Evolutionary conservation across 106 monocot species (phyloP).

Genomic region (Dioscorea alata): DNA sequence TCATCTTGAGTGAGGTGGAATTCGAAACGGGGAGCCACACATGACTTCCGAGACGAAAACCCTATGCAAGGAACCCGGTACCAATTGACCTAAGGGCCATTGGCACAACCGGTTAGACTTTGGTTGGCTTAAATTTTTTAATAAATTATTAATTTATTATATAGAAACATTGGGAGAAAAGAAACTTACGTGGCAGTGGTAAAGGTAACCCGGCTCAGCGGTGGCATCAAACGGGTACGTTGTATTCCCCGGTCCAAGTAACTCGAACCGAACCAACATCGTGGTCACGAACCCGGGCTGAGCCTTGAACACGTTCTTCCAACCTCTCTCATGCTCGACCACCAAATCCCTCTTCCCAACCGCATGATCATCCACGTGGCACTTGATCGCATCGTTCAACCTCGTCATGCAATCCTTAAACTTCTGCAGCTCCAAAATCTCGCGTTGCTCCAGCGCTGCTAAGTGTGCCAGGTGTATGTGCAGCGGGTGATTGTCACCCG

Average conservation of each 20-base stretch:
- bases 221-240: conserved; percentile 62
- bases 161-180: not conserved
- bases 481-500: conserved; percentile 88
- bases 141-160: too few relatives aligned
- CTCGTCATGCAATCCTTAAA: conserved; percentile 66
- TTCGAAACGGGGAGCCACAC: too few relatives aligned
- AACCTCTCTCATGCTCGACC: conserved; percentile 53
- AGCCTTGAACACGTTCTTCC: conserved; percentile 97
- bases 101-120: too few relatives aligned
- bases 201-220: conserved; percentile 80
- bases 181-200: conserved; percentile 76
- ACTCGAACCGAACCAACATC: conserved; percentile 59
- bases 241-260: conserved; percentile 14
- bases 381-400: conserved; percentile 42
- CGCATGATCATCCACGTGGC: conserved; percentile 34
- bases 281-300: conserved; percentile 50
- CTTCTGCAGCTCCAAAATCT: conserved; percentile 30
- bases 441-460: conserved; percentile 44
- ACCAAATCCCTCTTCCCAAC: conserved; percentile 17
- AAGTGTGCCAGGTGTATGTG: conserved; percentile 79
- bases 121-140: too few relatives aligned
- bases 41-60: too few relatives aligned
- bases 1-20: too few relatives aligned
- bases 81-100: too few relatives aligned
- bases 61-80: too few relatives aligned